phyloP scores from a whole-genome alignment of 768 basidiomycete species.

The Termitomyces sp. region DNA sequence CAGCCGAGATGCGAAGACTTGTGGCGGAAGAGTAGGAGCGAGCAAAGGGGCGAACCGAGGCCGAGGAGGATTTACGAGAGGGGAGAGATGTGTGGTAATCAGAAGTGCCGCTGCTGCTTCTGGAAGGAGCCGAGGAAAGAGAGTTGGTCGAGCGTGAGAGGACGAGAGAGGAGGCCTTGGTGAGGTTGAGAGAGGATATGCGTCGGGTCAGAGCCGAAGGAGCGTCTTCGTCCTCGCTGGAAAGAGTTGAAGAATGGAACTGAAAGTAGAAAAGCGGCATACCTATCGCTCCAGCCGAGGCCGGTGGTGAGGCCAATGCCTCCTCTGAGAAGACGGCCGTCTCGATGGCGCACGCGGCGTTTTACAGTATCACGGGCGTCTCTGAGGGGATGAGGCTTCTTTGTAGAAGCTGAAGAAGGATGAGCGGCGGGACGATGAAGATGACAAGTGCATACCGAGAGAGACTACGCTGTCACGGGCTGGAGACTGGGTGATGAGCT shows the following conservation, averaged over 20 bases:
- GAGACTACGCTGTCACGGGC: constrained; percentile 24
- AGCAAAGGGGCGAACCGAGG: background rate
- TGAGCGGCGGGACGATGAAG: background rate
- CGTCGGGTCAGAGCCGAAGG: constrained; percentile 62
- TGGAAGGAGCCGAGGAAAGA: constrained; percentile 16
- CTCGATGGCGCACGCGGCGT: constrained; percentile 55
- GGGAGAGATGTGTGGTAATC: constrained; percentile 14
- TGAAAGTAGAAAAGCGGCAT: constrained; percentile 9
- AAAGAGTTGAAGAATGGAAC: background rate
- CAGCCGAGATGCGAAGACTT: background rate
- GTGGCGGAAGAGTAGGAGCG: background rate
- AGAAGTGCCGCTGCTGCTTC: constrained; percentile 23
- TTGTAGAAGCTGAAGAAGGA: constrained; percentile 1
- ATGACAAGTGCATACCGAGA: constrained; percentile 18
- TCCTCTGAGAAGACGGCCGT: constrained; percentile 50
- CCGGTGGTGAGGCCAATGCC: constrained; percentile 70
- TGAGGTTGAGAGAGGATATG: constrained; percentile 50
- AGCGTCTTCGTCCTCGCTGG: constrained; percentile 68
- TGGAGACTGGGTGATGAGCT: constrained; percentile 30
- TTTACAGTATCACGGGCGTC: constrained; percentile 54
- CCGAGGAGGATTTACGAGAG: background rate
- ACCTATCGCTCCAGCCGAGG: constrained; percentile 74
- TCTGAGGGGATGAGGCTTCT: constrained; percentile 27
- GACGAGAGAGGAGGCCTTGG: constrained; percentile 34
- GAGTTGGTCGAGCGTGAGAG: constrained; percentile 13